Base-by-base conservation (phyloP, 2,329 filamentous ascomycete species). In the Penicillium crustosum region DNA sequence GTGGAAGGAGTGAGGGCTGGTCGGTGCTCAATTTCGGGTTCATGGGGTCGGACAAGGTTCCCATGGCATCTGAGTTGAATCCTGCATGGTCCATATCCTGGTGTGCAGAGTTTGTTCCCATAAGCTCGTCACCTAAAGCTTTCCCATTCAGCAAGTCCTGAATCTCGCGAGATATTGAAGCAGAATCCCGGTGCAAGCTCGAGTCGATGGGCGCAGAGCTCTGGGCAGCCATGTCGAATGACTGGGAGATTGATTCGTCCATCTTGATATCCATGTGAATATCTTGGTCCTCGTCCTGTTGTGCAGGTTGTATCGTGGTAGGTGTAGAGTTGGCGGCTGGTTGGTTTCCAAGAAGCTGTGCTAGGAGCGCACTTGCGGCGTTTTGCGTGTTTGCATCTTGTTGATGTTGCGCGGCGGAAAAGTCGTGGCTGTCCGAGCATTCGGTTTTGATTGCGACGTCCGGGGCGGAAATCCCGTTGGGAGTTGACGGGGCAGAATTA, bases 301-400 rank as follows among this genome's bases (percentile, higher is more conserved):
- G 48, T 33, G 54, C 62, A 27, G 55, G 53, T 57, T 59, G 59
- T 35, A 49, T 55, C 39, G 65, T 63, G 43, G 66, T 58, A 33
- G 53, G 47, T 10, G 59, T 57, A 47, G 63, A 62, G 45, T 60
- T 62, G 35, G 66, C 53, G 54, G 65, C 59, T 36, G 67, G 55
- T 58, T 73, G 71, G 57, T 72, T 73, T 42, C 74, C 73, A 53
- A 78, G 70, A 9, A 78, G 67, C 64, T 78, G 75, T 36, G 76
- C 75, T 44, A 78, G 68, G 17, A 78, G 70, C 43, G 75, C 72
- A 27, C 73, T 75, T 55, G 76, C 75, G 43, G 75, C 75, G 42
- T 68, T 74, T 59, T 77, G 75, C 41, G 74, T 74, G 49, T 74
- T 71, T 55, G 68, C 57, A 53, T 75, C 68, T 58, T 70, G 68